Evolutionary conservation across 208 protist genomes (phyloP).

Genomic region (Vickermania ingenoplastis): DNA sequence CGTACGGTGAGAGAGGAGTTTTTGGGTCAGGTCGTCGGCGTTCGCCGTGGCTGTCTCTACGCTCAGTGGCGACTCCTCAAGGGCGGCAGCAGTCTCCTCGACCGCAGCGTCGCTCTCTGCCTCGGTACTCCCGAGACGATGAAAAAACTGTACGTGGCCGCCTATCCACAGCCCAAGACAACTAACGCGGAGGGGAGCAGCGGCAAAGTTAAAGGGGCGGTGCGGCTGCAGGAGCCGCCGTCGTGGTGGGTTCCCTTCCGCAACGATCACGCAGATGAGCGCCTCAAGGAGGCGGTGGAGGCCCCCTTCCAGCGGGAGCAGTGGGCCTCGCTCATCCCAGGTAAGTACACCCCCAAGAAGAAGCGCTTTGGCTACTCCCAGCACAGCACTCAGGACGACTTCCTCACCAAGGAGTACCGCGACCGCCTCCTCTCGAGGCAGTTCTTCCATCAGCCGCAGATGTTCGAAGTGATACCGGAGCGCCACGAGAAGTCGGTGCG

Average conservation of each 20-base stretch:
- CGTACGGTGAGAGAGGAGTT: conserved; percentile 56
- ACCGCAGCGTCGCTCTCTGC: conserved; percentile 63
- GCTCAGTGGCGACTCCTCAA: conserved; percentile 69
- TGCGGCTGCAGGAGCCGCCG: conserved; percentile 50
- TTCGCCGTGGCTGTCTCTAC: conserved; percentile 64
- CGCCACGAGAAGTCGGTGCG: conserved; percentile 42
- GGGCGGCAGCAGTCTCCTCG: conserved; percentile 33
- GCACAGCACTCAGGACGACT: conserved; percentile 83
- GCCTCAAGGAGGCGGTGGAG: conserved; percentile 50
- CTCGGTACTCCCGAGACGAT: conserved; percentile 38
- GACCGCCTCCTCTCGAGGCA: conserved; percentile 72
- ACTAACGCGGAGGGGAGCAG: no score
- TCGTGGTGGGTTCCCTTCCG: conserved; percentile 88
- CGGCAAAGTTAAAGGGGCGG: background rate
- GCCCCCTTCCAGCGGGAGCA: conserved; percentile 70
- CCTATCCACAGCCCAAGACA: conserved; percentile 8
- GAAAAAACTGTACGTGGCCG: conserved; percentile 23
- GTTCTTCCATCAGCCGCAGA: conserved; percentile 79
- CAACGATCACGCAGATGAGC: conserved; percentile 81
- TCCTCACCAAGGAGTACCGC: conserved; percentile 87
- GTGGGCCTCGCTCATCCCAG: conserved; percentile 63
- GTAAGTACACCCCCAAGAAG: conserved; percentile 81
- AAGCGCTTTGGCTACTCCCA: conserved; percentile 85
- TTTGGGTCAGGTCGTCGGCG: conserved; percentile 71
- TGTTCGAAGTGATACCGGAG: conserved; percentile 80